Evolutionary conservation across 192 early-diverging fungal genomes (phyloP).

Genomic region (Umbelopsis isabellina): DNA sequence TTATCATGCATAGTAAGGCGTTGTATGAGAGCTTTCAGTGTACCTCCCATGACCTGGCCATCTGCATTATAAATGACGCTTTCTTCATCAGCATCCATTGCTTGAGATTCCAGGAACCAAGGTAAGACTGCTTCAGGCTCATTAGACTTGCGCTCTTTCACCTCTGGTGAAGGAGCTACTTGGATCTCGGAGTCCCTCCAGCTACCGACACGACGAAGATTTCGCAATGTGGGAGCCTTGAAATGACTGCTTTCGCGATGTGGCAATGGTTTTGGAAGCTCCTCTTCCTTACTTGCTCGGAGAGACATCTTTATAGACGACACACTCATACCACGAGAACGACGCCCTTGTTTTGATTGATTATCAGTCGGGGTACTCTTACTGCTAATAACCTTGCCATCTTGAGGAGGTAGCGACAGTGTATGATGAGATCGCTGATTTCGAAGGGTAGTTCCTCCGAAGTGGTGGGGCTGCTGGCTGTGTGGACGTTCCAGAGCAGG

Average conservation of each 20-base stretch:
- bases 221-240: not conserved
- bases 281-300: conserved; percentile 22
- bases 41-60: conserved; percentile 74
- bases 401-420: conserved; percentile 4
- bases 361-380: conserved; percentile 30
- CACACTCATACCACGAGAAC: conserved; percentile 39
- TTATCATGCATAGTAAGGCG: conserved; percentile 72
- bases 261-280: not conserved
- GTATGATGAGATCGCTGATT: conserved; percentile 4
- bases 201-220: not conserved
- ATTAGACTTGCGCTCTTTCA: conserved; percentile 7
- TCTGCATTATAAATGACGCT: conserved; percentile 53
- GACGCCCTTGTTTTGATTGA: conserved; percentile 7
- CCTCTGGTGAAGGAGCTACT: conserved; percentile 8
- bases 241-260: conserved; percentile 2
- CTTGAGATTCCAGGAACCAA: conserved; percentile 21
- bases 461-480: not conserved
- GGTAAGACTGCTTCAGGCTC: not conserved
- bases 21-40: conserved; percentile 70
- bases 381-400: conserved; percentile 20
- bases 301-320: conserved; percentile 30
- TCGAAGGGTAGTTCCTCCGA: not conserved
- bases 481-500: not conserved
- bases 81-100: conserved; percentile 25
- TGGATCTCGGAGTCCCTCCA: not conserved